phyloP scores from a whole-genome alignment of 2,329 filamentous ascomycete genomes.

The Fusarium scirpi region DNA sequence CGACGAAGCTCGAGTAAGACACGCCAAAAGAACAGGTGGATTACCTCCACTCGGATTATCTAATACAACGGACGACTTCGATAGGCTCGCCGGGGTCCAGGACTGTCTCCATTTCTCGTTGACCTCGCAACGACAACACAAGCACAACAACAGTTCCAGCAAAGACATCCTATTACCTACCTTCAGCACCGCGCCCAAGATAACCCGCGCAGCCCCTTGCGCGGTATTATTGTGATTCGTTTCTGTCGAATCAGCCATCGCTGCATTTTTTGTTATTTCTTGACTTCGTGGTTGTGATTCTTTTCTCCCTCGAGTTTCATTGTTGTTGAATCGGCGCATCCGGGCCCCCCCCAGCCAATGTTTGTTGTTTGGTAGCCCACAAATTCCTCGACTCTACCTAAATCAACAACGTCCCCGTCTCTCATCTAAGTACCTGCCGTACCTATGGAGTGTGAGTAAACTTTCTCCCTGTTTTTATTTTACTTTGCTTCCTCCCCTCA shows the following conservation, averaged over 20 bases:
- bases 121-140: slow-evolving; percentile 60
- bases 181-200: slow-evolving; percentile 47
- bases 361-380: slow-evolving; percentile 55
- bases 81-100: slow-evolving; percentile 32
- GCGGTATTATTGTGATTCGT: slow-evolving; percentile 23
- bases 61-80: slow-evolving; percentile 35
- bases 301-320: slow-evolving; percentile 30
- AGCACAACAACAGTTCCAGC: slow-evolving; percentile 54
- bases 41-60: slow-evolving; percentile 27
- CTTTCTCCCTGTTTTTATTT: slow-evolving; percentile 40
- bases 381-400: slow-evolving; percentile 46
- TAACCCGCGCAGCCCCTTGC: slow-evolving; percentile 33
- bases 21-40: slow-evolving; percentile 34
- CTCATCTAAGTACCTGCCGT: slow-evolving; percentile 25
- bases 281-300: slow-evolving; percentile 26
- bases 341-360: slow-evolving; percentile 51
- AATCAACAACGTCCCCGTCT: slow-evolving; percentile 46
- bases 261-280: slow-evolving; percentile 22
- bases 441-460: slow-evolving; percentile 54
- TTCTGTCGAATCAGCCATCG: slow-evolving; percentile 15
- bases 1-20: slow-evolving; percentile 19
- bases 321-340: slow-evolving; percentile 49
- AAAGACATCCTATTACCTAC: slow-evolving; percentile 47
- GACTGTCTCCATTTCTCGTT: slow-evolving; percentile 48
- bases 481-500: slow-evolving; percentile 14